A percentile compares a stretch with the other conserved stretches of the same genome.
Evolutionary conservation across 2,329 filamentous ascomycete species (phyloP).

Genomic region (Calonectria pseudoreteaudii): DNA sequence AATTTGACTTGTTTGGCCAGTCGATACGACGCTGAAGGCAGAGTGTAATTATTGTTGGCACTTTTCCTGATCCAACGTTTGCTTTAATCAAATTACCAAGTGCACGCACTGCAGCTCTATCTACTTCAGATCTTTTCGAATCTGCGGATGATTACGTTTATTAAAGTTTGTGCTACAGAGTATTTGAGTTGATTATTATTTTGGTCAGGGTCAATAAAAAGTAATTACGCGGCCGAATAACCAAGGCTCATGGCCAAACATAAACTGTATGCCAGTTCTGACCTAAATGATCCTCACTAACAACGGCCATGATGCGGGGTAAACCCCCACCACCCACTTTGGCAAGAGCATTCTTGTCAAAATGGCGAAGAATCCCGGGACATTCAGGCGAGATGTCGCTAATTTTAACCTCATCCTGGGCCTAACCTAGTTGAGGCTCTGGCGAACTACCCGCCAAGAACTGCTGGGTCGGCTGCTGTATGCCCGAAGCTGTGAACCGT

Average conservation of each 20-base stretch:
- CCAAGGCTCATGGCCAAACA: not conserved
- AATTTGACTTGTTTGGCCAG: not conserved
- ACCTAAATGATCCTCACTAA: not conserved
- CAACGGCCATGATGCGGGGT: not conserved
- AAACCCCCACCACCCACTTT: not conserved
- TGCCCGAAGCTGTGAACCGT: not conserved
- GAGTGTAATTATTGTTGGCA: not conserved
- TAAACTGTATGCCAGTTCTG: not conserved
- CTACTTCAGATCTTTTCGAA: not conserved
- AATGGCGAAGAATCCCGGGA: not conserved
- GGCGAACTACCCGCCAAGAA: not conserved
- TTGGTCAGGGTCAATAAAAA: not conserved
- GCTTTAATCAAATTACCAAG: not conserved
- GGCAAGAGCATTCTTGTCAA: not conserved
- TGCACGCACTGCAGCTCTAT: not conserved
- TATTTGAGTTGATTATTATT: not conserved
- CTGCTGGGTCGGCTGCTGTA: not conserved
- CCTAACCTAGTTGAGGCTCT: not conserved
- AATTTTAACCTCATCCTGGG: not conserved
- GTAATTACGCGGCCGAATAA: not conserved
- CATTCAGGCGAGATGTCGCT: not conserved
- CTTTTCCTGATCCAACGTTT: not conserved
- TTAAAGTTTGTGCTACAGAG: not conserved
- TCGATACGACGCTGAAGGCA: not conserved
- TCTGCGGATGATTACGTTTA: not conserved